Base-by-base conservation (phyloP, 345 rosid species). In the Clarkia xantiana region DNA sequence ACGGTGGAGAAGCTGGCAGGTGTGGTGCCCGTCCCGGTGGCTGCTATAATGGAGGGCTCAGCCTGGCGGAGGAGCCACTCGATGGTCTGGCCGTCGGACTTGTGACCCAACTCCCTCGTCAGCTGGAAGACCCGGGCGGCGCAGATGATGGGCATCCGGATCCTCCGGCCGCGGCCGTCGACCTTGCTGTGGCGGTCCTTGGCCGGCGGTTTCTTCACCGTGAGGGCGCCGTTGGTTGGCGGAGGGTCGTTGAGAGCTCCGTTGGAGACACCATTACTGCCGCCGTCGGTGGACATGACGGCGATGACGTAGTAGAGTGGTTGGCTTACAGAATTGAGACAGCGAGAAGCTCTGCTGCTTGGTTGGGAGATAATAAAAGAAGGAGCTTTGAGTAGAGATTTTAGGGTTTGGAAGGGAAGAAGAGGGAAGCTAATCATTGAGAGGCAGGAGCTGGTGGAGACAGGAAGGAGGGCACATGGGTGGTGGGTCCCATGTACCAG, bases 61-160 rank as follows among this genome's bases (percentile, higher is more conserved):
- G 96, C 99, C 62, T 93, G 96, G 58, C 96, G 95, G n/a, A 93
- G 93, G 0, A 93, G 81, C 99, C 99, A 93, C 60, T 93, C 96
- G 20, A 93, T 87, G 11, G 99, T 93, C 68, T 93, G 96, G 14
- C 99, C 99, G 40, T 93, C 96, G 1, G 99, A 93, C 67, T 93
- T 93, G 53, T 87, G 99, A 11, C 99, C 99, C 12, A 93, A 72
- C 77, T 93, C 99, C 7, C 96, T 84, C 0, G 98, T 91, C 51
- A 91, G 58, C 70, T 91, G 98, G 55, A 91, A 91, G 23, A 93
- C 99, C 10, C 99, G 80, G n/a, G 98, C 98, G 38, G 96, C 99
- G 50, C 96, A 93, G n/a, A 87, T 93, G 62, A 93, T 87, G 1
- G 99, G 99, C 99, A 93, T 93, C 47, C 99, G 86, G 41, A 93